These are phyloP conservation scores for Bonia amplexicaulis DNA, from an alignment of 176 grass and related monocot species.

Conservation along the genomic window DNA sequence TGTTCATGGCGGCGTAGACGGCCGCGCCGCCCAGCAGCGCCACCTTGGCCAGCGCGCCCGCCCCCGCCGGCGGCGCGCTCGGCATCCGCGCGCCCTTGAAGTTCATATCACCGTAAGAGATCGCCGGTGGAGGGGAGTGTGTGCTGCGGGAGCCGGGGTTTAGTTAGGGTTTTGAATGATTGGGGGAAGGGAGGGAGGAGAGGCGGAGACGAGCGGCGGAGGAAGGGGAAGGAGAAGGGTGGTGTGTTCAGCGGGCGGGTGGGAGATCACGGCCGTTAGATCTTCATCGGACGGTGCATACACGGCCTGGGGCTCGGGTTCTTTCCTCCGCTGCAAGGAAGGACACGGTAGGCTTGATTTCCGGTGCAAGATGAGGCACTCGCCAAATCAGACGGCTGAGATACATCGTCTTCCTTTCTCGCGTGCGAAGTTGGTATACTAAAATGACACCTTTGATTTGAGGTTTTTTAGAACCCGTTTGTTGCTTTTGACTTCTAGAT, in stretches of 20 bases:
- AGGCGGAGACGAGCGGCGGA: neutral
- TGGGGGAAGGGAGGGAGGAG: too few relatives aligned
- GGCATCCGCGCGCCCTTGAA: conserved; percentile 43
- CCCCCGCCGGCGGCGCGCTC: conserved; percentile 19
- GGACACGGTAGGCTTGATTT: neutral
- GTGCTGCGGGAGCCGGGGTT: neutral
- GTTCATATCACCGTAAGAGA: conserved; percentile 31
- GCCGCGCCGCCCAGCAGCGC: conserved; percentile 50
- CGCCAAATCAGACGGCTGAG: neutral
- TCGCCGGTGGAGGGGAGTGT: neutral
- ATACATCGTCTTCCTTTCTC: neutral
- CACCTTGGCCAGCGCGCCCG: conserved; percentile 31
- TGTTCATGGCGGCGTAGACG: conserved; percentile 42
- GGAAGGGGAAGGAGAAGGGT: neutral
- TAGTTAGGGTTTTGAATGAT: conserved; percentile 31
- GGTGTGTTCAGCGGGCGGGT: neutral
- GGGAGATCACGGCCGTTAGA: neutral
- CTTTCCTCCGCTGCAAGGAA: conserved; percentile 37
- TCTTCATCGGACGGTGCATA: neutral
- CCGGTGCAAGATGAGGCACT: neutral
- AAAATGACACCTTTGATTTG: too few relatives aligned
- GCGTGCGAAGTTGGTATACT: neutral
- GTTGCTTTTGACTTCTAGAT: too few relatives aligned
- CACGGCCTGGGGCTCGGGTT: neutral
- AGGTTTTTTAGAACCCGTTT: too few relatives aligned